Base-by-base conservation (phyloP, 257 asterid species). In the Nicotiana otophora region DNA sequence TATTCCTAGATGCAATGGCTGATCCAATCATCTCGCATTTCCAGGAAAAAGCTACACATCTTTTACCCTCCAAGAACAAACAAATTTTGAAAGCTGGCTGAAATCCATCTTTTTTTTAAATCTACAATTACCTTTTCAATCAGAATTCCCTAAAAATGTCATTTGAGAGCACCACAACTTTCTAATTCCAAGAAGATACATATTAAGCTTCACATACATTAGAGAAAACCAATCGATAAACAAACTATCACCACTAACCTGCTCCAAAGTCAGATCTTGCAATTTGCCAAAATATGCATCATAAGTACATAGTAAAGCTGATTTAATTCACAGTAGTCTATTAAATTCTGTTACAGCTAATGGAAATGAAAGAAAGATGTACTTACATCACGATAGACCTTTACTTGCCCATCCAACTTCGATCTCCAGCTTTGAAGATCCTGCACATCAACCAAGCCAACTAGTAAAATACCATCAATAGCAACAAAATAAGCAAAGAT, bases 351-450 rank as follows among this genome's bases (percentile, higher is more conserved):
- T 46, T 23, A 46, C 20, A 72, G 20, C 23, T 12, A 72, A 72
- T 23, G 61, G 14, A 72, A 28, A 48, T 2, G 55, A 61, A n/a
- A 30, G 36, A 19, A 8, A 4, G 23, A 8, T 16, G 63, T 34
- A 86, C 97, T 92, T 87, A 94, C 99, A 74, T 90, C 87, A 0
- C 93, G 93, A 85, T 95, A 95, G 82, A 87, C 93, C 90, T 88
- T 91, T 83, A 92, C 97, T 87, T 95, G 99, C 79, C 90, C 84
- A 82, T 95, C 99, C 88, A 95, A 81, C 91, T 92, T 95, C 30
- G 81, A 82, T 86, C 98, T 92, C 99, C 99, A 95, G 83, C 70
- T 88, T 89, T 94, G 98, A 77, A 94, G 90, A 89, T 95, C 99
- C 99, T 94, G 74, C 7, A 39, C 62, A 67, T 48, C 81, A 53